A percentile compares a stretch with the other conserved stretches of the same genome.
Evolutionary conservation across 2,329 filamentous ascomycete genomes (phyloP).

Genomic region (Nigrospora osmanthi): DNA sequence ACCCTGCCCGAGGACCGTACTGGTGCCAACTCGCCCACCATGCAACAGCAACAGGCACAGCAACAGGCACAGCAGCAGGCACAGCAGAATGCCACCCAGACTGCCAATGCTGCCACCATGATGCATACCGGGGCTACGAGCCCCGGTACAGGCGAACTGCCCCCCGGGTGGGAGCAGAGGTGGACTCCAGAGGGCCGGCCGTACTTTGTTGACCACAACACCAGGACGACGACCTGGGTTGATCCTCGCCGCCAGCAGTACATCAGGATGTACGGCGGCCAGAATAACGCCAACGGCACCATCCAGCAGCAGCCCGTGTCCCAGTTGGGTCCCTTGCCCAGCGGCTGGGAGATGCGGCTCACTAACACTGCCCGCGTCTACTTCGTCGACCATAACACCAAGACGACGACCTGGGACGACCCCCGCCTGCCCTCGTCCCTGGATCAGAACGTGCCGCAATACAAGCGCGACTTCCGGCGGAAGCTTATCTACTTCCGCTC

Average conservation of each 20-base stretch:
- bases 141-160: conserved; percentile 88
- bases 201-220: conserved; percentile 99
- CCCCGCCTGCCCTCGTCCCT: conserved; percentile 89
- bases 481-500: conserved; percentile 99
- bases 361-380: conserved; percentile 97
- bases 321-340: conserved; percentile 87
- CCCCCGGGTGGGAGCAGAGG: conserved; percentile 91
- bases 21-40: conserved; percentile 81
- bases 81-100: conserved; percentile 25
- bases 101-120: conserved; percentile 60
- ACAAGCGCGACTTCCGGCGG: conserved; percentile 96
- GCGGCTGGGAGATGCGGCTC: conserved; percentile 98
- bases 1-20: conserved; percentile 94
- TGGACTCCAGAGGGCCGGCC: conserved; percentile 90
- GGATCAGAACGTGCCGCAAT: conserved; percentile 97
- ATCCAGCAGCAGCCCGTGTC: conserved; percentile 98
- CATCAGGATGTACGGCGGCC: conserved; percentile 91
- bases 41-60: conserved; percentile 41
- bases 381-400: conserved; percentile 99
- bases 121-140: conserved; percentile 94
- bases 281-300: conserved; percentile 74
- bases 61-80: conserved; percentile 26
- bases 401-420: conserved; percentile 99
- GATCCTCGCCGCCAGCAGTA: conserved; percentile 96
- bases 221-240: conserved; percentile 95